Evolutionary conservation across 2,329 filamentous ascomycete genomes (phyloP), one percentile per base, ranked within the genome.

Genomic region (Myrmaecium sp.): DNA sequence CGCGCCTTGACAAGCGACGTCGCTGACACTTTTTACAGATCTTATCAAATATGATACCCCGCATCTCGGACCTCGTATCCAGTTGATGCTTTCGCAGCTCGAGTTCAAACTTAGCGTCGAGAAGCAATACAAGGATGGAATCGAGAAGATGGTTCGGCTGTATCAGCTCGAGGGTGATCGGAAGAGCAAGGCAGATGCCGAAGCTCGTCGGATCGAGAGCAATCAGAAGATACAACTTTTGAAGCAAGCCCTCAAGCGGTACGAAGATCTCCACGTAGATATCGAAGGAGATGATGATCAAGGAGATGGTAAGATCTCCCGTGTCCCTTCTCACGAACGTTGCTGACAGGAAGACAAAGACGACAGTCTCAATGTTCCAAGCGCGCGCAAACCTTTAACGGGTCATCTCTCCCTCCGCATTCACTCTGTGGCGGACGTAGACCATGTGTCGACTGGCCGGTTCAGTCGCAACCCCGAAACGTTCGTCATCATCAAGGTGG

Each of bases 81-180:
- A 98, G 59, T 78, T 95, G 45, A 98, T 98, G 89, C 63, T 98
- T 46, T 92, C 89, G 25, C 89, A 98, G 54, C 75, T 98, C 36
- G 83, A 95, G 54, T 98, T 98, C 62, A 98, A 98, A 60, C 68
- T 98, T 34, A 93, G 89, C 39, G 89, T 98, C 15, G 89, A 98
- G 52, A 92, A 94, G 50, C 89, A 98, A 56, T 98, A 98, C 55
- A 83, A 95, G 38, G 91, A 92, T 46, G 89, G 89, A 34, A 89
- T 98, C 41, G 89, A 98, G 55, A 98, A 98, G 61, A 95, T 98
- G 89, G 81, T 94, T 24, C 82, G 89, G 50, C 64, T 98, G 18
- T 98, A 98, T 49, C 75, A 89, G 48, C 89, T 95, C 67, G 89
- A 95, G 52, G 86, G 89, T 16, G 89, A 98, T 49, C 74, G 84